Evolutionary conservation across 495 filamentous ascomycete genomes (phyloP).

Genomic region (Trichoderma reesei): DNA sequence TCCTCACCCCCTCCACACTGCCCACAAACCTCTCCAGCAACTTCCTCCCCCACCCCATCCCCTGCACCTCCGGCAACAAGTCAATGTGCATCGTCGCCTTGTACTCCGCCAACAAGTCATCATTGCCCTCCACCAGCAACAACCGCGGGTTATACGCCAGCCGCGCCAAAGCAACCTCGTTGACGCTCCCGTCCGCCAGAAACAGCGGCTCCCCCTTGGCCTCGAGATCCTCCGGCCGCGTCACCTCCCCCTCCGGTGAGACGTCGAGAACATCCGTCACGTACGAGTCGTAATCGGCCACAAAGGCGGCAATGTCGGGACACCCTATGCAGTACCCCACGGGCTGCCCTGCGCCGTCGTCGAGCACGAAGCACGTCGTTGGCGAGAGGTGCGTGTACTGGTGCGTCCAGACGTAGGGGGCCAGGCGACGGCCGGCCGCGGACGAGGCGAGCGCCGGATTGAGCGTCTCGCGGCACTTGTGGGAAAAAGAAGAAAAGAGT

Average conservation of each 20-base stretch:
- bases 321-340: constrained; percentile 34
- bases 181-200: constrained; percentile 14
- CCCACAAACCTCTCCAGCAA: constrained; percentile 29
- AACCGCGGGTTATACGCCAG: constrained; percentile 25
- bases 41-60: constrained; percentile 27
- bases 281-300: constrained; percentile 22
- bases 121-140: constrained; percentile 23
- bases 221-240: constrained; percentile 18
- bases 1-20: constrained; percentile 13
- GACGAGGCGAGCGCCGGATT: constrained; percentile 24
- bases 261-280: constrained; percentile 19
- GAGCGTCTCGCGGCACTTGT: constrained; percentile 34
- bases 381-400: constrained; percentile 33
- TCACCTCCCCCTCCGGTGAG: constrained; percentile 15
- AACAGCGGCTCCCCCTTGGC: constrained; percentile 17
- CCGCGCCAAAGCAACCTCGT: constrained; percentile 23
- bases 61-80: constrained; percentile 25
- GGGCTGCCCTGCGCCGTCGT: constrained; percentile 27
- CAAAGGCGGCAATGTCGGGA: constrained; percentile 26
- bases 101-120: constrained; percentile 21
- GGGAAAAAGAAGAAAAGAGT: too few relatives aligned
- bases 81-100: constrained; percentile 36
- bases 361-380: constrained; percentile 27
- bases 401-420: constrained; percentile 37
- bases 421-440: constrained; percentile 17